Evolutionary conservation across 257 asterid genomes (phyloP).

Genomic region (Gentiana straminea): DNA sequence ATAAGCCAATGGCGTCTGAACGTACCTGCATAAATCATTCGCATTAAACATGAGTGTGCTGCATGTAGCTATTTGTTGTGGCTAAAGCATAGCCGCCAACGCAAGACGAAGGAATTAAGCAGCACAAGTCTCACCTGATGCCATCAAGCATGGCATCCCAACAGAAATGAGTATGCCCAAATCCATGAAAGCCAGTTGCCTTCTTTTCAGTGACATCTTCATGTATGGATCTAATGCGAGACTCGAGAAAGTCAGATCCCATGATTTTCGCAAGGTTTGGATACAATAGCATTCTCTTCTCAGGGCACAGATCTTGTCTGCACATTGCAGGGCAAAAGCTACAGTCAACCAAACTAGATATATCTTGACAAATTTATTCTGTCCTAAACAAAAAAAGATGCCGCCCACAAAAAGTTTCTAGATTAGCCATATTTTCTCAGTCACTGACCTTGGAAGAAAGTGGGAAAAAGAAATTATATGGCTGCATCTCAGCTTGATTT

Average conservation of each 20-base stretch:
- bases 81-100: neutral
- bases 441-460: conserved; percentile 72
- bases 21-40: conserved; percentile 39
- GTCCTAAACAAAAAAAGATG: too few relatives aligned
- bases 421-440: neutral
- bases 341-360: conserved; percentile 4
- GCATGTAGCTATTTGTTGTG: too few relatives aligned
- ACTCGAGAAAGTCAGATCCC: conserved; percentile 74
- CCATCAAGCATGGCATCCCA: conserved; percentile 81
- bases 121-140: conserved; percentile 41
- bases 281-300: conserved; percentile 92
- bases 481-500: conserved; percentile 47
- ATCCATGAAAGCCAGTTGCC: conserved; percentile 55
- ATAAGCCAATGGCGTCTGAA: conserved; percentile 80
- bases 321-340: conserved; percentile 9
- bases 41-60: neutral
- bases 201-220: conserved; percentile 30
- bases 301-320: conserved; percentile 92
- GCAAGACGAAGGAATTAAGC: neutral
- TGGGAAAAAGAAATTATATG: conserved; percentile 68
- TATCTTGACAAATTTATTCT: neutral
- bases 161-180: conserved; percentile 89
- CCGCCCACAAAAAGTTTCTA: too few relatives aligned
- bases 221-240: conserved; percentile 59
- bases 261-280: conserved; percentile 81